Evolutionary conservation across 495 filamentous ascomycete species (phyloP), one percentile per base, ranked within the genome.

Genomic region (Saxispiralis lemnorum): DNA sequence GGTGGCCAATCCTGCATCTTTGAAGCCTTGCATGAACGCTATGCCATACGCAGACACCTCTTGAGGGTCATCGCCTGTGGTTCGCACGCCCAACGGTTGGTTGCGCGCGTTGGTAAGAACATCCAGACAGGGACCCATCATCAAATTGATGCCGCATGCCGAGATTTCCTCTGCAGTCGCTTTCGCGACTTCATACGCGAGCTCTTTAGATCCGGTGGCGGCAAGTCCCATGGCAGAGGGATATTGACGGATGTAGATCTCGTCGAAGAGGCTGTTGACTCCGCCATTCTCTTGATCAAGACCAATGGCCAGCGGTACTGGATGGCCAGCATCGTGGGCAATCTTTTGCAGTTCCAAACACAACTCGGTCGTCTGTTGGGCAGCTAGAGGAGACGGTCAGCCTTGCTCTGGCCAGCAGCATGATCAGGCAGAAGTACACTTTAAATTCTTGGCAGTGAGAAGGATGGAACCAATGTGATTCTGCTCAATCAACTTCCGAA

Each of bases 211-310:
- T 2, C 83, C 81, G 9, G 83, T 84, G 1, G 85, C 85, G 14
- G 84, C 81, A 47, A 92, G 71, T 28, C 84, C 85, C 85, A 93
- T 93, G 38, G 83, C 78, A 51, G 80, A 86, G 14, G 85, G 85
- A 49, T 87, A 93, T 56, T 93, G 85, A 45, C 82, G 79, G 51
- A 93, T 83, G 59, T 81, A 86, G 46, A 84, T 79, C 49, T 88
- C 82, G 63, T 93, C 85, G 55, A 83, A 93, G 13, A 93, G 68
- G 59, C 82, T 88, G 63, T 93, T 93, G 54, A 93, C 84, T 3
- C 85, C 85, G 38, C 85, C 85, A 79, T 93, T 93, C 58, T 93
- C 85, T 53, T 93, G 85, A 56, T 93, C 85, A 31, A 93, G 56
- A 12, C 81, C 82, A 52, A 93, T 93, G 43, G 83, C 64, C 19